Evolutionary conservation across 352 stramenopile genomes (phyloP).

Genomic region (Pythium sukuiense): DNA sequence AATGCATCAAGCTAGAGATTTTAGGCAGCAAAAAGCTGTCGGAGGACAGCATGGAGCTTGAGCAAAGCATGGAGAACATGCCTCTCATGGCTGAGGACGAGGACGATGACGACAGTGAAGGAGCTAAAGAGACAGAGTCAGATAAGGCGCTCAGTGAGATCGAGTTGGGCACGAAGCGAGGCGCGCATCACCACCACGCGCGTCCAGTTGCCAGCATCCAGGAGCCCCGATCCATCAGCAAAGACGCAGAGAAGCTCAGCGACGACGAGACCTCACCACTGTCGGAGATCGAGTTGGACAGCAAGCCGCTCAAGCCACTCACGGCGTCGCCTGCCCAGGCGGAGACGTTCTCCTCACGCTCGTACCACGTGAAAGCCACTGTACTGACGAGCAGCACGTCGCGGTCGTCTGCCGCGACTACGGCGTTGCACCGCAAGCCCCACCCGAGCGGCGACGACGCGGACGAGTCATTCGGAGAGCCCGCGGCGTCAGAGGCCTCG

Average conservation of each 20-base stretch:
- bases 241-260: constrained; percentile 13
- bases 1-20: constrained; percentile 85
- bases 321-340: not conserved
- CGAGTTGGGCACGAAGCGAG: constrained; percentile 1
- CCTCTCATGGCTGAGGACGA: constrained; percentile 48
- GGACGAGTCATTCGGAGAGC: constrained; percentile 15
- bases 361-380: not conserved
- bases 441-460: constrained; percentile 24
- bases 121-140: not conserved
- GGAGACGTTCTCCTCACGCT: not conserved
- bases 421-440: constrained; percentile 26
- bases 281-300: not conserved
- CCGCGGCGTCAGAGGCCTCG: not conserved
- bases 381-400: not conserved
- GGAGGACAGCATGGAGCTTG: constrained; percentile 42
- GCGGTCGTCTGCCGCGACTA: not conserved
- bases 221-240: not conserved
- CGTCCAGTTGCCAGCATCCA: not conserved
- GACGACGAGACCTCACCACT: constrained; percentile 9
- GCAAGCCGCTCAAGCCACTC: not conserved
- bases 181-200: not conserved
- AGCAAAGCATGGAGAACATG: constrained; percentile 50
- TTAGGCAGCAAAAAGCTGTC: constrained; percentile 60
- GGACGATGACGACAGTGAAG: constrained; percentile 28
- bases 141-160: not conserved